phyloP scores from a whole-genome alignment of 2,329 filamentous ascomycete species.

The Fusarium liriodendri region DNA sequence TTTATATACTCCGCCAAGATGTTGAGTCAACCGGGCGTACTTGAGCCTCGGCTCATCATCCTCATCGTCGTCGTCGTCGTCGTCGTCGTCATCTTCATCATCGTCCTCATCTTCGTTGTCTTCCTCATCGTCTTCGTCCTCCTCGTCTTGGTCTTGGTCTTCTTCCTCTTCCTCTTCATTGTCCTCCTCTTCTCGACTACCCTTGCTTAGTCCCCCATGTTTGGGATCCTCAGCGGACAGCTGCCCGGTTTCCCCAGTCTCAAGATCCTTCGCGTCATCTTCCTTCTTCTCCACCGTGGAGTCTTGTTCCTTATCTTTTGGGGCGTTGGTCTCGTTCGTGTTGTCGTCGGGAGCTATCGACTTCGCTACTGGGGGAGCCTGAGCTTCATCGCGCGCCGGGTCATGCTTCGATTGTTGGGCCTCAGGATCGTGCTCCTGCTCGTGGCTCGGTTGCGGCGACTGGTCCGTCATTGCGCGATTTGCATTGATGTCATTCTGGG shows the following conservation, averaged over 20 bases:
- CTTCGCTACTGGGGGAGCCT: slow-evolving; percentile 5
- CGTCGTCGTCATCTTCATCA: slow-evolving; percentile 68
- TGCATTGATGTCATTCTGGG: slow-evolving; percentile 46
- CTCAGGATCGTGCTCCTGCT: slow-evolving; percentile 32
- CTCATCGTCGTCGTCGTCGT: slow-evolving; percentile 83
- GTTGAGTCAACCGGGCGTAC: slow-evolving; percentile 87
- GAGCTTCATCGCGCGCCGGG: slow-evolving; percentile 24
- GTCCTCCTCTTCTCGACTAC: slow-evolving; percentile 20
- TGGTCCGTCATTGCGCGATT: slow-evolving; percentile 55
- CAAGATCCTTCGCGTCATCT: slow-evolving; percentile 14
- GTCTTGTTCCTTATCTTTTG: slow-evolving; percentile 55
- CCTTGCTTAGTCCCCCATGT: slow-evolving; percentile 37
- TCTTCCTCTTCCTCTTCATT: slow-evolving; percentile 29
- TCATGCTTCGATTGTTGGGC: slow-evolving; percentile 33
- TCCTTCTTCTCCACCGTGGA: background rate
- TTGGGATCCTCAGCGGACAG: slow-evolving; percentile 21
- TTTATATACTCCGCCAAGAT: slow-evolving; percentile 83
- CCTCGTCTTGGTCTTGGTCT: slow-evolving; percentile 22
- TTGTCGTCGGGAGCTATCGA: slow-evolving; percentile 22
- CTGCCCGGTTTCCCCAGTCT: slow-evolving; percentile 12
- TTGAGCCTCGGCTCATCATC: slow-evolving; percentile 96
- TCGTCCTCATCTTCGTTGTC: slow-evolving; percentile 54
- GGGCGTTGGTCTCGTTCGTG: slow-evolving; percentile 51
- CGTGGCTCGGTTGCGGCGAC: slow-evolving; percentile 50
- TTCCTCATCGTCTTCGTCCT: slow-evolving; percentile 38